Evolutionary conservation across 805 yeast genomes (phyloP).

Genomic region (Saturnispora dispora): DNA sequence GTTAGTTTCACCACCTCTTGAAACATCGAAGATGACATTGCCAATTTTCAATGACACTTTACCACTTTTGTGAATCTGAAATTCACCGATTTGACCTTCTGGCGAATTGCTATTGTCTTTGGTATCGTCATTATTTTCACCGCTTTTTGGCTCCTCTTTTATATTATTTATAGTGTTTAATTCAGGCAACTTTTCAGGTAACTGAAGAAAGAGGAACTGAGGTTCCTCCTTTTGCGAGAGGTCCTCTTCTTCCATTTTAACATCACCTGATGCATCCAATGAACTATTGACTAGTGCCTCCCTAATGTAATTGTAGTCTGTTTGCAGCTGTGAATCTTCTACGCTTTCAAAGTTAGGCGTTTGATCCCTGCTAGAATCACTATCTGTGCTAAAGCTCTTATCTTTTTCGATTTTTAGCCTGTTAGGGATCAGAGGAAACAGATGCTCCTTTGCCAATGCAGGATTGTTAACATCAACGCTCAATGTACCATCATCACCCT

Average conservation of each 20-base stretch:
- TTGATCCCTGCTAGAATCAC: background rate
- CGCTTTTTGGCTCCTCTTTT: conserved; percentile 15
- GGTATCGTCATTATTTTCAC: background rate
- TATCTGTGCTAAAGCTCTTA: background rate
- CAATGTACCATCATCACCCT: background rate
- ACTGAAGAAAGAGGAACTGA: background rate
- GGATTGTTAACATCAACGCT: conserved; percentile 4
- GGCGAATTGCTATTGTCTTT: conserved; percentile 11
- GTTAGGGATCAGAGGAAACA: conserved; percentile 1
- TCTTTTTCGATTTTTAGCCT: background rate
- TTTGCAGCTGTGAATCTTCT: background rate
- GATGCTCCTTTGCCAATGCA: background rate
- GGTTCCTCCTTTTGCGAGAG: conserved; percentile 13
- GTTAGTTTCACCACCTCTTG: conserved; percentile 58
- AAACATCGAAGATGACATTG: conserved; percentile 54
- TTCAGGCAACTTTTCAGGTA: conserved; percentile 7
- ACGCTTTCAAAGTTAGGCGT: background rate
- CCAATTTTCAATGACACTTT: conserved; percentile 69
- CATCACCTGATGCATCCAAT: conserved; percentile 1
- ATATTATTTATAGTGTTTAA: background rate
- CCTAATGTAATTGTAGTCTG: background rate
- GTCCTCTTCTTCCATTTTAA: conserved; percentile 3
- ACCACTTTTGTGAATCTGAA: conserved; percentile 79
- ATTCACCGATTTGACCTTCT: conserved; percentile 58
- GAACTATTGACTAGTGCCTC: background rate